Evolutionary conservation across 345 rosid species (phyloP).

Genomic region (Sisymbrium irio): DNA sequence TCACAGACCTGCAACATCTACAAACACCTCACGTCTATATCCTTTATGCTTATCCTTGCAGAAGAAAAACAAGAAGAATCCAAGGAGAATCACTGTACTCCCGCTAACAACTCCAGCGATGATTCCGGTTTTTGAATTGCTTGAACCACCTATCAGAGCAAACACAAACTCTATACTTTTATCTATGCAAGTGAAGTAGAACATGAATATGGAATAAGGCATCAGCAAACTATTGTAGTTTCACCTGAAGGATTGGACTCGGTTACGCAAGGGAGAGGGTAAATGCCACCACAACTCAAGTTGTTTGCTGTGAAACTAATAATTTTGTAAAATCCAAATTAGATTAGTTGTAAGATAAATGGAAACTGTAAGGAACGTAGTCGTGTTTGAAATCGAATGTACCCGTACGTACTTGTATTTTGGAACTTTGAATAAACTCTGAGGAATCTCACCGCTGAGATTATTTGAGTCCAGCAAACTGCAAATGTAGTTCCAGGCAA

Average conservation of each 20-base stretch:
- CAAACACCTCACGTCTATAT: conserved; percentile 70
- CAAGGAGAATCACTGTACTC: conserved; percentile 46
- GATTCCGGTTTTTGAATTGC: conserved; percentile 58
- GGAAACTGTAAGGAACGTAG: background rate
- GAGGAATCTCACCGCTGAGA: conserved; percentile 77
- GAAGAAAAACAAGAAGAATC: conserved; percentile 49
- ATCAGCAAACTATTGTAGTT: background rate
- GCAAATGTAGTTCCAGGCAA: conserved; percentile 36
- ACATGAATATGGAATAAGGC: background rate
- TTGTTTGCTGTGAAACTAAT: conserved; percentile 79
- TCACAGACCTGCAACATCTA: conserved; percentile 81
- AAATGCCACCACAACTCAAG: conserved; percentile 58
- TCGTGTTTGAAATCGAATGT: background rate
- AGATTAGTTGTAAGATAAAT: background rate
- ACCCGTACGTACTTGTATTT: conserved; percentile 68
- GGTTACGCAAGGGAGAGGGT: conserved; percentile 49
- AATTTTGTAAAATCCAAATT: conserved; percentile 24
- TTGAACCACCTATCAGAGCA: conserved; percentile 51
- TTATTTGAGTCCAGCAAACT: conserved; percentile 76
- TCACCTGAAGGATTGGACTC: conserved; percentile 57
- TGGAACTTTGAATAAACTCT: conserved; percentile 52
- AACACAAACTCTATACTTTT: background rate
- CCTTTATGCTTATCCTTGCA: conserved; percentile 67
- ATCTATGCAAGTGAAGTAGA: background rate
- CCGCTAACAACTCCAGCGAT: conserved; percentile 77